A percentile compares a stretch with the other conserved stretches of the same genome.
Evolutionary conservation across 129 eudicot species (phyloP).

Genomic region (Solidago caesia): DNA sequence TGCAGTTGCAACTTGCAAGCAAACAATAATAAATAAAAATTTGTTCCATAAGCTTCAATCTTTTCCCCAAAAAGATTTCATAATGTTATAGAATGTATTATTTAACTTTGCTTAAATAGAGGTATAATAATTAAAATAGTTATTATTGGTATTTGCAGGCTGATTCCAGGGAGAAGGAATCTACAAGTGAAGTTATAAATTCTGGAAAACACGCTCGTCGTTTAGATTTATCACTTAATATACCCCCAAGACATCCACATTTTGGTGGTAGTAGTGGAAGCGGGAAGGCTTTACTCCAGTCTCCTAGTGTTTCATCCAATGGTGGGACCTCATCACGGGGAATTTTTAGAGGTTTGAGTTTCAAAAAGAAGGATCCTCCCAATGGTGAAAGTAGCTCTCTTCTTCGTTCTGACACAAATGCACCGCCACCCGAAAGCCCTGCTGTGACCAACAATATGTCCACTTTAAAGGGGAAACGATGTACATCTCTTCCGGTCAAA

Average conservation of each 20-base stretch:
- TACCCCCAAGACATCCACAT: conserved; percentile 59
- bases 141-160: conserved; percentile 38
- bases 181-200: conserved; percentile 25
- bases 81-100: not conserved
- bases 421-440: conserved; percentile 50
- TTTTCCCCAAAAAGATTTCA: not conserved
- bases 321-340: conserved; percentile 51
- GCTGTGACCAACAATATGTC: conserved; percentile 36
- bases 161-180: conserved; percentile 29
- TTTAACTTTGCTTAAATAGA: not conserved
- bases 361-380: conserved; percentile 47
- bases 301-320: conserved; percentile 46
- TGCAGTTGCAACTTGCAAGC: not conserved
- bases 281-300: conserved; percentile 49
- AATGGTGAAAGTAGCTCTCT: conserved; percentile 82
- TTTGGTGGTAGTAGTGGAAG: conserved; percentile 44
- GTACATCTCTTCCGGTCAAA: conserved; percentile 82
- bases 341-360: conserved; percentile 62
- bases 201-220: conserved; percentile 32
- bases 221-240: conserved; percentile 61
- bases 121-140: not conserved
- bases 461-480: conserved; percentile 42
- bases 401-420: conserved; percentile 46
- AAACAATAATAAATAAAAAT: not conserved
- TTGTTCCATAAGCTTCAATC: not conserved